Base-by-base conservation (phyloP, 805 yeast genomes). In the Starmerella davenportii region DNA sequence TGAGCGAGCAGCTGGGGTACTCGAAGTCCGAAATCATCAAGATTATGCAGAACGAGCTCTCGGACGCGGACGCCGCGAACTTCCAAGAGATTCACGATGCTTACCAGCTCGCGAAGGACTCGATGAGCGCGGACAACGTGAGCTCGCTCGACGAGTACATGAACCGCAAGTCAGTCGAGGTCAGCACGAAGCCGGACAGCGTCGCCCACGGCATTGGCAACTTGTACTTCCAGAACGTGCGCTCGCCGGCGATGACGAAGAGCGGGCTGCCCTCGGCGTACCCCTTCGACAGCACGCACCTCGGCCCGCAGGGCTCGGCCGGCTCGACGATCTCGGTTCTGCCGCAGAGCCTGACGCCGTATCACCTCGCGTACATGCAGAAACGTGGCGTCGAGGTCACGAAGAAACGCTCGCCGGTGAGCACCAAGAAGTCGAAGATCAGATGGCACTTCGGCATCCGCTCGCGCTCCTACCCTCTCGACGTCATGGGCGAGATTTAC, bases 391-490 rank as follows among this genome's bases (percentile, higher is more conserved):
- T 62, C 31, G 61, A 72, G 5, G 68, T 74, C 37, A 59, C 70
- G 0, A 56, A 57, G 44, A 55, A 58, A 41, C 50, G 54, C 29
- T 49, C 54, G 23, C 62, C 64, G 7, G 46, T 74, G 17, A 67
- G 76, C 19, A 67, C 78, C 35, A 84, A 87, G 57, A 82, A 81
- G 57, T 79, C 87, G 44, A 87, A 84, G 59, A 81, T 94, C 5
- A 74, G 93, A 59, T 90, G 98, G 98, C 98, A 90, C 64, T 90
- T 90, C 55, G 98, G 98, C 47, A 90, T 90, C 43, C 68, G 98
- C 55, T 82, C 95, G 7, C 69, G 95, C 51, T 81, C 95, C 1
- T 90, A 90, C 55, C 96, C 98, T 25, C 65, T 90, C 50, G 98
- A 90, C 58, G 98, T 90, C 3, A 90, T 90, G 96, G 95, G 95